A percentile compares a stretch with the other conserved stretches of the same genome.
Conservation (phyloP, 1,139 yeast species). For the Meyerozyma athensensis region DNA sequence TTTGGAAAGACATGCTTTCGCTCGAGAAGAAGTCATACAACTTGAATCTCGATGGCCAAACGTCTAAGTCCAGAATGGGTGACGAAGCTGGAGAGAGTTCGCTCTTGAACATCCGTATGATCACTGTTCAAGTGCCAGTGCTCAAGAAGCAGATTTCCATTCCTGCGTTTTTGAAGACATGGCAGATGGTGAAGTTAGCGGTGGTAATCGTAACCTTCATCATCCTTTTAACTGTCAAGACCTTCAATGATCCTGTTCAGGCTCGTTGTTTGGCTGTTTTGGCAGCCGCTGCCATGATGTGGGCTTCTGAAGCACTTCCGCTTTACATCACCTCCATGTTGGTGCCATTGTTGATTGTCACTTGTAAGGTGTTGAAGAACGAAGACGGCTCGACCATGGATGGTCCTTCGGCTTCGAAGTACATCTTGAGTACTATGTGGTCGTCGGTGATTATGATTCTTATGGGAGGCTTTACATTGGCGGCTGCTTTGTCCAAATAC, state of each 20-base stretch:
- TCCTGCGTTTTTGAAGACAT: slow-evolving; percentile 28
- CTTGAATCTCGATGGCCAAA: slow-evolving; percentile 26
- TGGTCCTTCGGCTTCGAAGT: slow-evolving; percentile 68
- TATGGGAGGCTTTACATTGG: slow-evolving; percentile 89
- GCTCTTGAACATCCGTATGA: slow-evolving; percentile 23
- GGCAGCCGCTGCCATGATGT: slow-evolving; percentile 70
- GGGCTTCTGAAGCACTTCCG: slow-evolving; percentile 96
- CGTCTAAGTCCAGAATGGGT: slow-evolving; percentile 28
- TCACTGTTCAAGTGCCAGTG: slow-evolving; percentile 15
- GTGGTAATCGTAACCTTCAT: slow-evolving; percentile 43
- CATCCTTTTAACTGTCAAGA: slow-evolving; percentile 48
- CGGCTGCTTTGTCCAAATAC: slow-evolving; percentile 89
- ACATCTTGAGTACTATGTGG: slow-evolving; percentile 87
- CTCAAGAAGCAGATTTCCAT: slow-evolving; percentile 18
- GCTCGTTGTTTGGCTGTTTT: slow-evolving; percentile 77
- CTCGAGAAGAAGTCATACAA: slow-evolving; percentile 60
- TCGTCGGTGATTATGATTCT: slow-evolving; percentile 84
- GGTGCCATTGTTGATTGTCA: slow-evolving; percentile 74
- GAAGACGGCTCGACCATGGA: slow-evolving; percentile 47
- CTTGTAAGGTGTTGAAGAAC: slow-evolving; percentile 64
- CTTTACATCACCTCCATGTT: slow-evolving; percentile 77
- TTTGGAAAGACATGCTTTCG: slow-evolving; percentile 94
- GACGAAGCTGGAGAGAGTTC: slow-evolving; percentile 24
- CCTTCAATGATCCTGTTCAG: slow-evolving; percentile 65
- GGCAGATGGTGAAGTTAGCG: slow-evolving; percentile 41